These are phyloP conservation scores for Phytopythium helicoides DNA, from an alignment of 352 stramenopile species.

Conservation along the genomic window DNA sequence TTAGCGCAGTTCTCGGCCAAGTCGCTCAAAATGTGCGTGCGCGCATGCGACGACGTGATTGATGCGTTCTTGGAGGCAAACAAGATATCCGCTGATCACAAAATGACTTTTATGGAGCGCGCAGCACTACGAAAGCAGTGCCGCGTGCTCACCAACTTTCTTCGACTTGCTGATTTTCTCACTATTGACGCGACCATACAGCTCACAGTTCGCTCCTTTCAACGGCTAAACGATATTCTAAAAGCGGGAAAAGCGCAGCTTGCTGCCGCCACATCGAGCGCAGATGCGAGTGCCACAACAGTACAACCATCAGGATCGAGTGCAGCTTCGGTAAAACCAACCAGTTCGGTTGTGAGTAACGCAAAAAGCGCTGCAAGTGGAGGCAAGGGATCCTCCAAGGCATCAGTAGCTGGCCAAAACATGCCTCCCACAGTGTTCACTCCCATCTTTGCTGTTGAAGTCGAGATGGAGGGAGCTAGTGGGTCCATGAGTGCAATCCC, in stretches of 20 bases:
- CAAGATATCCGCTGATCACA: conserved; percentile 91
- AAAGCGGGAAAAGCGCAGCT: conserved; percentile 43
- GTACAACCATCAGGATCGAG: neutral
- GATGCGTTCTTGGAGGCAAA: conserved; percentile 90
- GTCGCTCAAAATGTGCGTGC: conserved; percentile 81
- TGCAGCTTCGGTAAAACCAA: neutral
- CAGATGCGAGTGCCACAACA: neutral
- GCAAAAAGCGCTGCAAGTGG: neutral
- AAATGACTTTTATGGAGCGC: conserved; percentile 97
- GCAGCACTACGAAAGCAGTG: conserved; percentile 91
- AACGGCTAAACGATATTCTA: conserved; percentile 52
- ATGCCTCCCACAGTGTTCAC: conserved; percentile 31
- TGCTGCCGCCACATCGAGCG: neutral
- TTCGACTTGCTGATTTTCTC: conserved; percentile 91
- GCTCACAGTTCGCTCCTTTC: conserved; percentile 80
- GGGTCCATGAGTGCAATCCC: conserved; percentile 47
- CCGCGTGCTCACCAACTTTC: conserved; percentile 89
- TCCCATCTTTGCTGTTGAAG: conserved; percentile 56
- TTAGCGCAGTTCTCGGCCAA: conserved; percentile 60
- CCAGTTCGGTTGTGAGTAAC: neutral
- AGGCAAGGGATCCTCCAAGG: conserved; percentile 13
- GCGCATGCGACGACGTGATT: conserved; percentile 91
- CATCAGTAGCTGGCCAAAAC: conserved; percentile 1
- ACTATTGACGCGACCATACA: conserved; percentile 89
- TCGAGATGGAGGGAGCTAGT: conserved; percentile 54